A percentile compares a stretch with the other conserved stretches of the same genome.
phyloP scores from a whole-genome alignment of 176 grass and related monocot genomes.

The Pontederia paniculata region DNA sequence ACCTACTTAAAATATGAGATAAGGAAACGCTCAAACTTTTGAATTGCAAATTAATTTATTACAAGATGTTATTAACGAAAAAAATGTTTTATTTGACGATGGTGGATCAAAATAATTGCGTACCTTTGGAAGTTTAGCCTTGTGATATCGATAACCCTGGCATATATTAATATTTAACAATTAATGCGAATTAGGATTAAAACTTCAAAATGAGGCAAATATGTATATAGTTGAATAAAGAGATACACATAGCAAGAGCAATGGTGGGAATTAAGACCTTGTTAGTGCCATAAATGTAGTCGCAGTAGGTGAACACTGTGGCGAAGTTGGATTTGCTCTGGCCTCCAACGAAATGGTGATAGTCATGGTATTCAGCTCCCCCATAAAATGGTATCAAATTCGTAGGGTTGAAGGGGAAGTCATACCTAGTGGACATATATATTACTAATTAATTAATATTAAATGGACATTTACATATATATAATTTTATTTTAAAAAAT shows the following conservation, averaged over 20 bases:
- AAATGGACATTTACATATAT: no score
- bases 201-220: no score
- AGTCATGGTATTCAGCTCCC: neutral
- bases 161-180: neutral
- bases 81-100: no score
- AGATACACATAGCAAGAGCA: no score
- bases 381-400: constrained; percentile 1
- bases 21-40: no score
- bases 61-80: no score
- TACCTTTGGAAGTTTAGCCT: constrained; percentile 4
- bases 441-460: neutral
- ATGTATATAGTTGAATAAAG: no score
- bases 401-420: neutral
- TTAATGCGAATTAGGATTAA: neutral
- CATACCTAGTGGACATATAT: neutral
- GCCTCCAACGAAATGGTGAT: neutral
- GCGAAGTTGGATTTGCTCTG: neutral
- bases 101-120: no score
- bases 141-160: neutral
- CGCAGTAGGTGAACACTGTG: constrained; percentile 1
- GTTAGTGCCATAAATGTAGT: constrained; percentile 1
- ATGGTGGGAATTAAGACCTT: neutral
- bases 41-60: no score
- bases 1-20: no score
- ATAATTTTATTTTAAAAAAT: no score